These are phyloP conservation scores for Centella asiatica DNA, from an alignment of 129 eudicot genomes.

Conservation along the genomic window DNA sequence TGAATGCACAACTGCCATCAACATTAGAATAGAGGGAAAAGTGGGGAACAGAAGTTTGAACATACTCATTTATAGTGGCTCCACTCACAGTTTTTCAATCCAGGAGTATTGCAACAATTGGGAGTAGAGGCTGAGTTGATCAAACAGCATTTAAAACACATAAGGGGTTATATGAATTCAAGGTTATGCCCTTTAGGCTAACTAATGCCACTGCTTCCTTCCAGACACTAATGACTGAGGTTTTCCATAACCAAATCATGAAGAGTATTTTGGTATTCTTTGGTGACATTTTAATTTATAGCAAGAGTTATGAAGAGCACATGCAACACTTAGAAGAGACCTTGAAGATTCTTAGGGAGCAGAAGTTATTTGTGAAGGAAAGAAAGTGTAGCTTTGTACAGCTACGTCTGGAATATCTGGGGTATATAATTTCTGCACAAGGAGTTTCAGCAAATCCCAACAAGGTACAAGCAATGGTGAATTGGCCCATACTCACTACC, in stretches of 20 bases:
- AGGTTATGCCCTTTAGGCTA: background rate
- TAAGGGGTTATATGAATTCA: background rate
- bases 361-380: background rate
- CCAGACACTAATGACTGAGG: background rate
- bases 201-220: background rate
- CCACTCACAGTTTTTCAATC: background rate
- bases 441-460: background rate
- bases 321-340: background rate
- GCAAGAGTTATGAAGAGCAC: background rate
- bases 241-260: background rate
- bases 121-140: background rate
- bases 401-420: background rate
- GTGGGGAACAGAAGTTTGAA: accelerated
- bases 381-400: background rate
- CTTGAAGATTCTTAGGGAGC: background rate
- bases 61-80: background rate
- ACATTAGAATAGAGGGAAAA: background rate
- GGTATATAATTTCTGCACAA: background rate
- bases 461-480: background rate
- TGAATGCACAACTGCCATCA: background rate
- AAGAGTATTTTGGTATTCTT: background rate
- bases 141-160: background rate
- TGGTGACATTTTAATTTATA: background rate
- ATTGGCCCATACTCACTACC: background rate
- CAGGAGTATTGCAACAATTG: background rate